Base-by-base conservation (phyloP, 768 basidiomycete genomes). In the Suillus clintonianus region DNA sequence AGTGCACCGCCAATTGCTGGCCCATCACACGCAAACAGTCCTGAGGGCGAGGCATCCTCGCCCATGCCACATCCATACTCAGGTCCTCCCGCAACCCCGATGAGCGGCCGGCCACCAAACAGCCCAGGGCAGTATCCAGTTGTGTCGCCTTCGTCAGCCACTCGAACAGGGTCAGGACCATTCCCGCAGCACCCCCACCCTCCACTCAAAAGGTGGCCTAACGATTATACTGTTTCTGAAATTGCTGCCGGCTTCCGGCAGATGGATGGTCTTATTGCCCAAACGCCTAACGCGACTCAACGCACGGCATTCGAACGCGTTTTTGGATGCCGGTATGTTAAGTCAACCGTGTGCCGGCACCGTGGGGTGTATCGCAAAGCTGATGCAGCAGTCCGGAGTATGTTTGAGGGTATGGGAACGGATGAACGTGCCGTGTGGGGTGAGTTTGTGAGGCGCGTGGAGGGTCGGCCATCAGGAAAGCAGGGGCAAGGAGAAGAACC, bases 151-250 rank as follows among this genome's bases (percentile, higher is more conserved):
- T 60, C 59, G n/a, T 54, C 65, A 59, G 64, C 72, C 68, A 55
- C 65, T 56, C 67, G 71, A 3, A 60, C 69, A 14, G 60, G 66
- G 58, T 3, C 61, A 14, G 42, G 63, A 6, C 67, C 78, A 30
- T 80, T 82, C 53, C 80, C 86, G 3, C 83, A 84, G 60, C 85
- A 85, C 67, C 82, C 86, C 0, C 86, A 87, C 66, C 86, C 87
- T 2, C 86, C 87, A 3, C 77, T 88, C 34, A 90, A 89, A 70
- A 85, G 88, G 15, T 91, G 89, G 89, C 89, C 89, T 41, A 89
- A 90, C 69, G 89, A 90, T 75, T 89, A 88, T 71, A 86, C 86
- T 10, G 89, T 91, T 24, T 82, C 80, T 57, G 89, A 90, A 71
- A 79, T 90, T 62, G 82, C 87, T 1, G 70, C 74, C 1, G 89